Conservation (phyloP, 148 eudicot genomes). For the Heliamphora exappendiculata region DNA sequence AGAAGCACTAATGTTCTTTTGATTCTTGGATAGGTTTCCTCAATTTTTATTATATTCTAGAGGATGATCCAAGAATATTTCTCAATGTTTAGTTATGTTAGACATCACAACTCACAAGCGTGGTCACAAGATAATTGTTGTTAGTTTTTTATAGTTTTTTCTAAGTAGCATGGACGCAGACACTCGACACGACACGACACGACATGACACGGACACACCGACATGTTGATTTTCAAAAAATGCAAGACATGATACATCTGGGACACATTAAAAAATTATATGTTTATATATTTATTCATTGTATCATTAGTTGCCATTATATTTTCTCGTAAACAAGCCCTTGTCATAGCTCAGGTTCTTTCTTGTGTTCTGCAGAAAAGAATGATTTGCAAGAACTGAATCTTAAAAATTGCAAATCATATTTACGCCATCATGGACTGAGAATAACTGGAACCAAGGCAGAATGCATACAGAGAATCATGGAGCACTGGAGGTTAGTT, state of each 20-base stretch:
- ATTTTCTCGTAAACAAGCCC: background rate
- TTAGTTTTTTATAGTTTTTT: no score
- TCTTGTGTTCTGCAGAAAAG: conserved; percentile 37
- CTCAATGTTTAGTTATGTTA: background rate
- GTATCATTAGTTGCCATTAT: no score
- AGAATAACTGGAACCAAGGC: conserved; percentile 76
- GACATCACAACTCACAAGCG: background rate
- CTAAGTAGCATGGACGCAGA: no score
- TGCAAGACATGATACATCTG: no score
- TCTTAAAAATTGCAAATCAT: conserved; percentile 49
- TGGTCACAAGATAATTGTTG: no score
- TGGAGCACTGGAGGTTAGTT: conserved; percentile 70
- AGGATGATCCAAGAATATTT: background rate
- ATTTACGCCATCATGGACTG: conserved; percentile 55
- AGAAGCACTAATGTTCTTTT: no score
- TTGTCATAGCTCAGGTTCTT: background rate
- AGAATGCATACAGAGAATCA: conserved; percentile 52
- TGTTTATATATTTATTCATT: no score
- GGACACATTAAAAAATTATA: no score
- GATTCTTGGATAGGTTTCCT: background rate
- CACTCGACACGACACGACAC: no score
- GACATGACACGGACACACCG: no score
- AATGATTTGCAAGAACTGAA: conserved; percentile 43
- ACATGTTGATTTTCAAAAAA: no score
- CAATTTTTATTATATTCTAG: background rate